These are phyloP conservation scores for Naganishia albida DNA, from an alignment of 1,284 basidiomycete species.

Conservation along the genomic window DNA sequence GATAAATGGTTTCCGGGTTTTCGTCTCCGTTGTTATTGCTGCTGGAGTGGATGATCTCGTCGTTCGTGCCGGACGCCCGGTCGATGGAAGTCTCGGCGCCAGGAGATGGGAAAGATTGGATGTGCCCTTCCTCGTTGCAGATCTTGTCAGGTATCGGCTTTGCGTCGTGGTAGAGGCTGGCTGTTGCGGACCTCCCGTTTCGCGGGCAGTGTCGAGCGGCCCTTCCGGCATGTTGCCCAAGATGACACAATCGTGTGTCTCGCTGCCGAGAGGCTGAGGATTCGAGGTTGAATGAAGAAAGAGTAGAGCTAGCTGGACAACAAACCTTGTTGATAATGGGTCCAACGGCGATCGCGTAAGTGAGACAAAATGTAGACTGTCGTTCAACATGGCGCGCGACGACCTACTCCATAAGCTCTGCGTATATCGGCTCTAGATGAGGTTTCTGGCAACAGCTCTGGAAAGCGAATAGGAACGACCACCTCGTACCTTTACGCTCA, in stretches of 20 bases:
- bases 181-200: background rate
- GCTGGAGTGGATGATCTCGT: background rate
- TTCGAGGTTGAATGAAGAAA: too few species aligned
- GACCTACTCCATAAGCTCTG: too few species aligned
- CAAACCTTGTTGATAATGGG: conserved; percentile 14
- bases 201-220: background rate
- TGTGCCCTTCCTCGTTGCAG: conserved; percentile 19
- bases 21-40: background rate
- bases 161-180: background rate
- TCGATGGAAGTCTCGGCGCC: conserved; percentile 1
- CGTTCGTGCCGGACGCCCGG: background rate
- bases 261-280: too few species aligned
- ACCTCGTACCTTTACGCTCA: too few species aligned
- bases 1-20: conserved; percentile 17
- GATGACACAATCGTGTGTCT: too few species aligned
- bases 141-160: conserved; percentile 21
- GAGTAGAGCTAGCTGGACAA: background rate
- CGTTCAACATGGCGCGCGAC: conserved; percentile 3
- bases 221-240: background rate
- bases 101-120: conserved; percentile 13
- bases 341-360: conserved; percentile 15
- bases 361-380: conserved; percentile 14
- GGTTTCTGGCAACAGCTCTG: too few species aligned
- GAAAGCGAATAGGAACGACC: too few species aligned
- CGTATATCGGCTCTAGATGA: too few species aligned